Evolutionary conservation across 225 moss, liverwort and hornwort genomes (phyloP).

Genomic region (Bryum argenteum): DNA sequence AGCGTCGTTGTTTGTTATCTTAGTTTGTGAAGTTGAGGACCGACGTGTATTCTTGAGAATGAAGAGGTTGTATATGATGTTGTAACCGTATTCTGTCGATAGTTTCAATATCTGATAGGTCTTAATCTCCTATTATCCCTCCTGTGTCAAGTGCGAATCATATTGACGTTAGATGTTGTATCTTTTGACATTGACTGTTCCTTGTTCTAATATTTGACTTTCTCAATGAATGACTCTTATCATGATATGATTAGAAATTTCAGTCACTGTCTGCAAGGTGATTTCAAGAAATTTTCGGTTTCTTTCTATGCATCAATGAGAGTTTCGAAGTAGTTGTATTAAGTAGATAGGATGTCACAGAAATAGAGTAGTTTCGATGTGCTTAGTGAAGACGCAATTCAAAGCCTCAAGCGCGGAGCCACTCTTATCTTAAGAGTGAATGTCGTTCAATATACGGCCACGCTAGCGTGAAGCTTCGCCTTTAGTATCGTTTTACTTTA

Average conservation of each 20-base stretch:
- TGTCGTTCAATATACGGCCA: background rate
- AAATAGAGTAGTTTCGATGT: background rate
- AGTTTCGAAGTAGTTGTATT: background rate
- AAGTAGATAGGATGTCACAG: background rate
- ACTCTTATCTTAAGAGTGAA: background rate
- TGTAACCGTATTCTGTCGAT: background rate
- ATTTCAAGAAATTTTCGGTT: background rate
- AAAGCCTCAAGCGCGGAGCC: background rate
- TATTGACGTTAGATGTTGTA: slow-evolving; percentile 4
- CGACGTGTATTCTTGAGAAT: background rate
- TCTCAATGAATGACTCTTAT: background rate
- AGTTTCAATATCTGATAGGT: background rate
- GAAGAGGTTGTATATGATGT: background rate
- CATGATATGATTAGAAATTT: background rate
- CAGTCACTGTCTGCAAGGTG: background rate
- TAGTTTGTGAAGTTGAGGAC: background rate
- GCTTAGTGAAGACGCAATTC: background rate
- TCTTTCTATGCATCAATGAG: background rate
- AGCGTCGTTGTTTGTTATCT: background rate
- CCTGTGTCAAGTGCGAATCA: background rate
- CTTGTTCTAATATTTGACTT: too few relatives aligned
- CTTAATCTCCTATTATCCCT: background rate
- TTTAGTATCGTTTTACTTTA: background rate
- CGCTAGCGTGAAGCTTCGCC: background rate
- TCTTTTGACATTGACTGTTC: background rate